Base-by-base conservation (phyloP, 2,329 filamentous ascomycete genomes). In the Elsinoe perseae region DNA sequence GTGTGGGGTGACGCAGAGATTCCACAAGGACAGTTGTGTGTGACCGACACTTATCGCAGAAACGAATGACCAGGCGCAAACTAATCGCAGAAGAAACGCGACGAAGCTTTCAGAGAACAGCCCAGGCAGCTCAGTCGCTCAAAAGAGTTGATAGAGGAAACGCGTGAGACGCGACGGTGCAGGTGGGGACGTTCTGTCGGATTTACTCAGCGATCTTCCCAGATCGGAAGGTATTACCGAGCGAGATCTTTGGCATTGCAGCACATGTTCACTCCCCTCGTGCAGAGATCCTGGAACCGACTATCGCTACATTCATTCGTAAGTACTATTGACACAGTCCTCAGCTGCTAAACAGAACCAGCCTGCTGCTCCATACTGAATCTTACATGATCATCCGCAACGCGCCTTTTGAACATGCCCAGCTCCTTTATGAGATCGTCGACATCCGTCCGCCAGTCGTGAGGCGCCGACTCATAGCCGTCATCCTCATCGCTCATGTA, bases 361-460 rank as follows among this genome's bases (percentile, higher is more conserved):
- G 25, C 48, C 18, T 42, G 25, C 28, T 44, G 44, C 28, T 25
- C 48, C 28, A 32, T 36, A 21, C 54, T 55, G 58, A 83, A 93
- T 36, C 87, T 76, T 57, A 75, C 75, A 69, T 87, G 81, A 69
- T 97, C 93, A 64, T 93, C 89, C 5, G 82, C 84, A 60, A 97
- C 83, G 74, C 95, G 97, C 65, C 83, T 83, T 69, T 86, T 86
- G 74, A 95, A 95, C 67, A 92, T 69, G 27, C 80, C 81, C 56
- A 95, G 68, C 64, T 97, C 91, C 63, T 84, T 83, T 61, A 98
- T 76, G 66, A 97, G 80, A 32, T 86, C 84, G 63, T 91, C 83
- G 77, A 95, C 92, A 65, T 89, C 83, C n/a, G 84, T 83, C 67
- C 96, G 88, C 74, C 81, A 75, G 16, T 65, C 62, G 10, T 76